Evolutionary conservation across 2,329 filamentous ascomycete species (phyloP), one percentile per base, ranked within the genome.

Genomic region (Cladophialophora immunda): DNA sequence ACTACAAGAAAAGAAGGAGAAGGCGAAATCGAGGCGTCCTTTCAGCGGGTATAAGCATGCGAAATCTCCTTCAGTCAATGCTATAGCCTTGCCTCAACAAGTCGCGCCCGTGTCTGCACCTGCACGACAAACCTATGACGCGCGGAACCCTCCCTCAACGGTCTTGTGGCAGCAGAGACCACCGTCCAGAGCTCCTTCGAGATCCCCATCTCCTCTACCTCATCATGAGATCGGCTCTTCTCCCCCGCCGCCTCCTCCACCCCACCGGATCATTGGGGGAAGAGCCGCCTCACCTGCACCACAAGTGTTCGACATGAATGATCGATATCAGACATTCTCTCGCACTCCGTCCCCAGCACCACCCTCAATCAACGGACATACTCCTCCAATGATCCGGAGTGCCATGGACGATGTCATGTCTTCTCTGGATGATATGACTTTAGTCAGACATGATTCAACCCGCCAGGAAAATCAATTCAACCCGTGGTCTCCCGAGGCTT

Each of bases 331-430:
- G 62, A 89, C 85, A 1, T 62, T 74, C 50, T 86, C 88, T 1
- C 81, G 86, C 68, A 84, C 78, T 69, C 83, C 83, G 6, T 92
- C 91, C 1, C 90, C 89, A 2, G 88, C 88, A 3, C 93, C 92
- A 4, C 89, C 91, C 1, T 87, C 84, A 54, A 82, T 83, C 45
- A 87, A 85, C 53, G 89, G 88, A 1, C 82, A 92, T 77, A 99
- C 95, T 0, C 95, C 95, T 0, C 98, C 95, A 2, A 95, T 95
- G 0, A 82, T 99, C 2, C 87, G 95, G 66, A 93, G 94, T 77
- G 95, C 95, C 0, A 99, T 99, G 93, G 94, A 98, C 75, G 94
- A 96, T 78, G 94, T 99, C 3, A 97, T 98, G 88, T 93, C 95
- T 71, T 96, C 95, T 64, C 80, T 99, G 52, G 90, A 97, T 75